A percentile compares a stretch with the other conserved stretches of the same genome.
Evolutionary conservation across 306 rosid genomes (phyloP).

Genomic region (Gynostemma pentaphyllum): DNA sequence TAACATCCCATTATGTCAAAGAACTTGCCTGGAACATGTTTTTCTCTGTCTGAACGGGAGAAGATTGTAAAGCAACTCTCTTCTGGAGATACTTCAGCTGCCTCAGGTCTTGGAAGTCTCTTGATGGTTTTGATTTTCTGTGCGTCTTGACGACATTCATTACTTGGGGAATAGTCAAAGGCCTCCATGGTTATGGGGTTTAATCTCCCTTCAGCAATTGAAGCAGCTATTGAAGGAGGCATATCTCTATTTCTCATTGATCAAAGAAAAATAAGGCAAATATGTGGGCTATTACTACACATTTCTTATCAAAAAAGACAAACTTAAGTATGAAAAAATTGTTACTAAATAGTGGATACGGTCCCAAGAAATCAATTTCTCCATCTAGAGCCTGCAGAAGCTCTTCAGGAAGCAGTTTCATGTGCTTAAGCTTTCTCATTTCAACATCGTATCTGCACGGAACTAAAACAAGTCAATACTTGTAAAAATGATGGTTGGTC

Average conservation of each 20-base stretch:
- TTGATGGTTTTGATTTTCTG: constrained; percentile 17
- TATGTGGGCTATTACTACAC: neutral
- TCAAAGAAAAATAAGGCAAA: constrained; percentile 30
- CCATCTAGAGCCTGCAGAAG: constrained; percentile 44
- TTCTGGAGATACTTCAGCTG: constrained; percentile 19
- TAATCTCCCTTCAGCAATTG: constrained; percentile 76
- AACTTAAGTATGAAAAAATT: neutral
- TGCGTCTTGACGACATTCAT: constrained; percentile 19
- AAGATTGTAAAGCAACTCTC: constrained; percentile 41
- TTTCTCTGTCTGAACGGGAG: constrained; percentile 24
- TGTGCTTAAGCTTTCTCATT: constrained; percentile 54
- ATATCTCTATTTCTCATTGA: constrained; percentile 42
- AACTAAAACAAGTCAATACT: constrained; percentile 13
- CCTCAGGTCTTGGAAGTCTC: constrained; percentile 21
- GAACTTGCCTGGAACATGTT: constrained; percentile 40
- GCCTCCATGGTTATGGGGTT: constrained; percentile 74
- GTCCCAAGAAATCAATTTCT: constrained; percentile 76
- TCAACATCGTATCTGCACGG: constrained; percentile 53
- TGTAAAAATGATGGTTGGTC: neutral
- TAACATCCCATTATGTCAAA: neutral
- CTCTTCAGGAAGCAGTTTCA: constrained; percentile 48
- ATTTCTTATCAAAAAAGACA: neutral
- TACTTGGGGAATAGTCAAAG: constrained; percentile 35
- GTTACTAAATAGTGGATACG: constrained; percentile 48
- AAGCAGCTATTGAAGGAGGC: constrained; percentile 53